Percentiles rank a stretch among this genome's conserved stretches.
phyloP scores from a whole-genome alignment of 1,139 yeast species.

The Saccharomyces hybrid region DNA sequence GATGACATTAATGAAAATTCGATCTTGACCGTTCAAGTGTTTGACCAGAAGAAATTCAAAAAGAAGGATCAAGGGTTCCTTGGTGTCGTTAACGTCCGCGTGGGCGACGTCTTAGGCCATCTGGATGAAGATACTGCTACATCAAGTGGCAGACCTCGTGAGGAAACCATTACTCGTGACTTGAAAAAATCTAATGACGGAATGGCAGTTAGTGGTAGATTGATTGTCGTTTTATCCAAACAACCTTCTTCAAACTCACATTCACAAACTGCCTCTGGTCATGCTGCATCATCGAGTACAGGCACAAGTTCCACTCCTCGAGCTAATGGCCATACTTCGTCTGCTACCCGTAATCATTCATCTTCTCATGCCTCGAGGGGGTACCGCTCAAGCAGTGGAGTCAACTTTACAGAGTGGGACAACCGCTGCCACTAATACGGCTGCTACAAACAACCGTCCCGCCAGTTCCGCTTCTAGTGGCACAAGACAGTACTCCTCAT shows the following conservation, averaged over 20 bases:
- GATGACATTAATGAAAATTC: conserved; percentile 70
- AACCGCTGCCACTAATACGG: conserved; percentile 18
- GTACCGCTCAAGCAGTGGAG: conserved; percentile 25
- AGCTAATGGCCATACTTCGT: conserved; percentile 8
- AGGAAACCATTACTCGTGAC: conserved; percentile 89
- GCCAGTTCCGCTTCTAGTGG: conserved; percentile 10
- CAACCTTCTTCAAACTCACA: conserved; percentile 5
- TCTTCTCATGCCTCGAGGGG: conserved; percentile 15
- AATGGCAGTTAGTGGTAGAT: conserved; percentile 83
- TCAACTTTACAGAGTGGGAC: conserved; percentile 25
- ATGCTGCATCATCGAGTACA: conserved; percentile 12
- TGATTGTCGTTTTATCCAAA: conserved; percentile 63
- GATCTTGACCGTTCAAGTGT: conserved; percentile 84
- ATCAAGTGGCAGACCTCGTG: conserved; percentile 37
- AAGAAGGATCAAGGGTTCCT: conserved; percentile 98
- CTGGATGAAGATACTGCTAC: conserved; percentile 34
- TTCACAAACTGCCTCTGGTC: conserved; percentile 5
- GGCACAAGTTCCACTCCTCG: conserved; percentile 4
- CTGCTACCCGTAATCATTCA: background rate
- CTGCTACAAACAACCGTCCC: conserved; percentile 6
- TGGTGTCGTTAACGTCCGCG: conserved; percentile 88
- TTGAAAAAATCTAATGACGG: conserved; percentile 87
- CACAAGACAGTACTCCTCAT: conserved; percentile 71
- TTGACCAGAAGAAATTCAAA: conserved; percentile 94
- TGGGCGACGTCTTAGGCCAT: conserved; percentile 78